phyloP scores from a whole-genome alignment of 192 early-diverging fungal genomes.

The Coemansia sp. region DNA sequence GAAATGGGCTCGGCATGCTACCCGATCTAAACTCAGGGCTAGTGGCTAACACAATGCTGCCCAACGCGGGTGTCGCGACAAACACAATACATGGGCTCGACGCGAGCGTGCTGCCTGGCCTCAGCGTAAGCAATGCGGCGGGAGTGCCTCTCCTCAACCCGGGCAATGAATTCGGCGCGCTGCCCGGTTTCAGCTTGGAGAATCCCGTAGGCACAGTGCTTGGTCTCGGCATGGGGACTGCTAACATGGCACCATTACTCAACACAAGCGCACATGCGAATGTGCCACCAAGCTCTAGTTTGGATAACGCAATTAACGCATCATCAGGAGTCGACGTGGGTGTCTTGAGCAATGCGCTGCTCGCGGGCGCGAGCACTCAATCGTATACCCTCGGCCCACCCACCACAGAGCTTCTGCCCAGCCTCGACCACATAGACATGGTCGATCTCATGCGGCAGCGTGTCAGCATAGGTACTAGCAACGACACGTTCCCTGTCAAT shows the following conservation, averaged over 20 bases:
- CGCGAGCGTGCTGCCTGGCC: background rate
- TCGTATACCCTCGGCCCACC: background rate
- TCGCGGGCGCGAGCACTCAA: background rate
- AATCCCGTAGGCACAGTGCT: background rate
- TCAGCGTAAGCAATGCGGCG: background rate
- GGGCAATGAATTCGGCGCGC: background rate
- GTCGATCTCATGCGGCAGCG: background rate
- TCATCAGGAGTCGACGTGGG: no score
- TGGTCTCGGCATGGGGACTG: background rate
- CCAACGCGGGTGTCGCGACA: background rate
- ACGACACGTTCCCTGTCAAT: background rate
- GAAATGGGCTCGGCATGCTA: background rate
- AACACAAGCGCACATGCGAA: no score
- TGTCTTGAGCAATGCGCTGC: background rate
- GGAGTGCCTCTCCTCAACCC: background rate
- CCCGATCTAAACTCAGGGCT: background rate
- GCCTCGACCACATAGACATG: background rate
- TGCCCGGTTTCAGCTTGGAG: background rate
- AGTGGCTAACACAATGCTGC: background rate
- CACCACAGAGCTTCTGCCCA: background rate
- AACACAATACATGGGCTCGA: no score
- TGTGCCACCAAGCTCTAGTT: no score
- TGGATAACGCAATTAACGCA: no score
- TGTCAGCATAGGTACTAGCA: background rate
- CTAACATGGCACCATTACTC: no score